Conservation (phyloP, 2,329 filamentous ascomycete species). For the Neofusicoccum sp. region DNA sequence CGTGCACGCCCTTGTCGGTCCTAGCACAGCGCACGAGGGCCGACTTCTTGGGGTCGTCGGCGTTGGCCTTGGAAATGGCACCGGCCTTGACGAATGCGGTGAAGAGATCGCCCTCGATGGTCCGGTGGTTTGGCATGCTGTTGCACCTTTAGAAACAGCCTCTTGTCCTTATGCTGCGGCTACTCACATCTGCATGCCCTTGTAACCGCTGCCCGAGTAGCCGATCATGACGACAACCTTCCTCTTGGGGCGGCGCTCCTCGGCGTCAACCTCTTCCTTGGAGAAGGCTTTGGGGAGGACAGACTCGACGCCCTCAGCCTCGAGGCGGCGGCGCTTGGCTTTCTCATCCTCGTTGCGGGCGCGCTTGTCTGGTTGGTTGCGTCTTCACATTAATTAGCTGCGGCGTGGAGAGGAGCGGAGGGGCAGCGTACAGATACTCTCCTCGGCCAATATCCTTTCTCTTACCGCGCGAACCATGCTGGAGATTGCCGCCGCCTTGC, state of each 20-base stretch:
- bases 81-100: slow-evolving; percentile 86
- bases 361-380: slow-evolving; percentile 51
- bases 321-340: slow-evolving; percentile 40
- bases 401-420: slow-evolving; percentile 29
- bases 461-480: slow-evolving; percentile 52
- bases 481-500: slow-evolving; percentile 20
- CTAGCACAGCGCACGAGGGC: slow-evolving; percentile 90
- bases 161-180: neutral
- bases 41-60: slow-evolving; percentile 94
- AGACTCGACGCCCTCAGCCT: slow-evolving; percentile 40
- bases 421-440: slow-evolving; percentile 62
- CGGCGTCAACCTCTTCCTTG: slow-evolving; percentile 83
- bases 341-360: slow-evolving; percentile 46
- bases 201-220: slow-evolving; percentile 95
- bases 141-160: neutral
- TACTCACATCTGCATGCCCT: slow-evolving; percentile 83
- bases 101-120: slow-evolving; percentile 95
- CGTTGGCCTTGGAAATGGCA: slow-evolving; percentile 95
- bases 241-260: slow-evolving; percentile 86
- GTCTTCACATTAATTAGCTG: slow-evolving; percentile 44
- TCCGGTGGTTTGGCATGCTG: slow-evolving; percentile 59
- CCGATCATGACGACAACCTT: slow-evolving; percentile 96
- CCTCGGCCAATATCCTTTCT: slow-evolving; percentile 68
- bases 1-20: slow-evolving; percentile 97
- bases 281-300: slow-evolving; percentile 64